Evolutionary conservation across 73 alveolate genomes (phyloP).

Genomic region (Effrenium voratum): DNA sequence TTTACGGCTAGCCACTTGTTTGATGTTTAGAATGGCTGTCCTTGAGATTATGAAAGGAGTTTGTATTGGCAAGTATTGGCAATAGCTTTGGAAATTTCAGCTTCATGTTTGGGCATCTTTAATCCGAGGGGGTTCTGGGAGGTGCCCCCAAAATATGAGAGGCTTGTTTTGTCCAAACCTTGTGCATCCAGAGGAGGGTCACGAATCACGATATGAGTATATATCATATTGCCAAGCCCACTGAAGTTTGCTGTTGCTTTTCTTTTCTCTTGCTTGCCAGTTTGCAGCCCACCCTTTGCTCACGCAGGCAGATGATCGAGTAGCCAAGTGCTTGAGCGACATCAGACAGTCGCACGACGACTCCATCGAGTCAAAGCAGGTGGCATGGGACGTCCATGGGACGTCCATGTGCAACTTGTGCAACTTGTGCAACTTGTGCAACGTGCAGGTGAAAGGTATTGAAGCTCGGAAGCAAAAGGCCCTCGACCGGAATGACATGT

Average conservation of each 20-base stretch:
- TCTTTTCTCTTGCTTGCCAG: not conserved
- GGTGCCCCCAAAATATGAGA: too few species aligned
- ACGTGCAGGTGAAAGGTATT: conserved; percentile 47
- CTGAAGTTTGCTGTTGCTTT: not conserved
- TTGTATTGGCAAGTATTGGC: too few species aligned
- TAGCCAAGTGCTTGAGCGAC: conserved; percentile 82
- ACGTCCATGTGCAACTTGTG: too few species aligned
- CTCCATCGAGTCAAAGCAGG: conserved; percentile 87
- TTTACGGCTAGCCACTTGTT: too few species aligned
- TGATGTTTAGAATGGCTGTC: too few species aligned
- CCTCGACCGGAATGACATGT: not conserved
- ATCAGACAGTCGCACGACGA: conserved; percentile 87
- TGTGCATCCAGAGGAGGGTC: too few species aligned
- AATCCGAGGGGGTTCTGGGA: too few species aligned
- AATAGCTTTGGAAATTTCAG: too few species aligned
- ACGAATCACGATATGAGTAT: not conserved
- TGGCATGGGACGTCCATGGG: not conserved
- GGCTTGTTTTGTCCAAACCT: too few species aligned
- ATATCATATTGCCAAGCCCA: not conserved
- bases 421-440: not conserved
- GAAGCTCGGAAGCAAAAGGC: conserved; percentile 86
- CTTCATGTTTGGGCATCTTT: too few species aligned
- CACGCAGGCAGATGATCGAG: conserved; percentile 79
- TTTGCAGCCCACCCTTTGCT: not conserved
- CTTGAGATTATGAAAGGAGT: too few species aligned